These are phyloP conservation scores for Sphenostylis stenocarpa DNA, from an alignment of 306 rosid genomes.

Conservation along the genomic window DNA sequence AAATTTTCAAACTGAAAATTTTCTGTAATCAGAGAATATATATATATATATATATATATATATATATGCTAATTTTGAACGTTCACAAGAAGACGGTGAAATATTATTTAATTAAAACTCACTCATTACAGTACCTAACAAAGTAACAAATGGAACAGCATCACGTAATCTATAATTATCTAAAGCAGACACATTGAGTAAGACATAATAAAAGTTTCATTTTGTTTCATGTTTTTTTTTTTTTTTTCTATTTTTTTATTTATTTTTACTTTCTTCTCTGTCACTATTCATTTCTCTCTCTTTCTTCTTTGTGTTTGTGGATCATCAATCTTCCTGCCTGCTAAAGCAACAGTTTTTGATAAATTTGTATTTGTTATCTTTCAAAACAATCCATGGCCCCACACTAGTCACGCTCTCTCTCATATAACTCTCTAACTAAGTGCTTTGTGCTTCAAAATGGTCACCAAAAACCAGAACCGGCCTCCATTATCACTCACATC, in stretches of 20 bases:
- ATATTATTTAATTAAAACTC: neutral
- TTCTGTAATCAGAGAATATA: neutral
- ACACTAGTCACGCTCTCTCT: constrained; percentile 44
- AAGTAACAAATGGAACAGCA: neutral
- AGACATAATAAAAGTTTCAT: neutral
- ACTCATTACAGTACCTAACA: neutral
- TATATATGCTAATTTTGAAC: neutral
- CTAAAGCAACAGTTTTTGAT: constrained; percentile 81
- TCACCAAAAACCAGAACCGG: constrained; percentile 43
- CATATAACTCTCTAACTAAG: constrained; percentile 2
- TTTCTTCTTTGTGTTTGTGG: constrained; percentile 30
- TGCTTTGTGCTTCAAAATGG: constrained; percentile 57
- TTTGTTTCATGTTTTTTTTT: neutral
- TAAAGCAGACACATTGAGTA: neutral
- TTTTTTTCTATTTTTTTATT: too few relatives aligned
- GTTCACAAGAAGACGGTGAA: constrained; percentile 30
- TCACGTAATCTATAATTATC: neutral
- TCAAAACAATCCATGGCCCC: constrained; percentile 83
- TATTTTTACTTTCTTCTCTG: neutral
- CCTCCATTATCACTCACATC: constrained; percentile 47
- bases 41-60: too few relatives aligned
- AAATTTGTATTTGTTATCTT: constrained; percentile 64
- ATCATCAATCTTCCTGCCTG: constrained; percentile 67
- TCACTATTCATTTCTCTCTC: neutral
- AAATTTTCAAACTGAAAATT: neutral